phyloP scores from a whole-genome alignment of 192 early-diverging fungal genomes.

The Coemansia sp. region DNA sequence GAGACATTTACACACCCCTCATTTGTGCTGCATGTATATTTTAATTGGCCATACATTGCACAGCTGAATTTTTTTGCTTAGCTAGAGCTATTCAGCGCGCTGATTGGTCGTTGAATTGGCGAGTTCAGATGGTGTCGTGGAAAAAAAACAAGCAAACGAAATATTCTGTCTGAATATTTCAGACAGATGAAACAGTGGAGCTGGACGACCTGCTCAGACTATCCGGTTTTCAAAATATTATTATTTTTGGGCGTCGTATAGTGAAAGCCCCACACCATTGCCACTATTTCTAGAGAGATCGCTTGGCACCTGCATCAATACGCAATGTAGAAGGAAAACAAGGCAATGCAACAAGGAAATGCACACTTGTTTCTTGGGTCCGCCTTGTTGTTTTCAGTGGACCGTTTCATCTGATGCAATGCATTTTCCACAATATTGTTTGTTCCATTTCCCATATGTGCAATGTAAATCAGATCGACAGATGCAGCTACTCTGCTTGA shows the following conservation, averaged over 20 bases:
- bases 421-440: not conserved
- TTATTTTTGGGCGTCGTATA: not conserved
- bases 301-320: not conserved
- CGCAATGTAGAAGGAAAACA: not conserved
- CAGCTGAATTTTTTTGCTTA: too few relatives aligned
- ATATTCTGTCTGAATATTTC: too few relatives aligned
- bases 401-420: not conserved
- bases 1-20: too few relatives aligned
- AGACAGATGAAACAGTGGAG: too few relatives aligned
- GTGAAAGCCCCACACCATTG: not conserved
- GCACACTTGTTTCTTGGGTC: not conserved
- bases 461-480: conserved; percentile 1
- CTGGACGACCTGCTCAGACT: too few relatives aligned
- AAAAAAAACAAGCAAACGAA: too few relatives aligned
- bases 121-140: too few relatives aligned
- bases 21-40: too few relatives aligned
- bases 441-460: not conserved
- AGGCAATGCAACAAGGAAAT: not conserved
- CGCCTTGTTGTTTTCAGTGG: not conserved
- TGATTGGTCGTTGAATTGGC: too few relatives aligned
- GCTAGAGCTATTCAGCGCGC: too few relatives aligned
- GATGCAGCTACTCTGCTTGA: not conserved
- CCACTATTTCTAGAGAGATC: not conserved
- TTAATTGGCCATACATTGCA: too few relatives aligned
- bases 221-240: too few relatives aligned